These are phyloP conservation scores for Cladosporium sp. DNA, from an alignment of 2,329 filamentous ascomycete species.

Conservation along the genomic window DNA sequence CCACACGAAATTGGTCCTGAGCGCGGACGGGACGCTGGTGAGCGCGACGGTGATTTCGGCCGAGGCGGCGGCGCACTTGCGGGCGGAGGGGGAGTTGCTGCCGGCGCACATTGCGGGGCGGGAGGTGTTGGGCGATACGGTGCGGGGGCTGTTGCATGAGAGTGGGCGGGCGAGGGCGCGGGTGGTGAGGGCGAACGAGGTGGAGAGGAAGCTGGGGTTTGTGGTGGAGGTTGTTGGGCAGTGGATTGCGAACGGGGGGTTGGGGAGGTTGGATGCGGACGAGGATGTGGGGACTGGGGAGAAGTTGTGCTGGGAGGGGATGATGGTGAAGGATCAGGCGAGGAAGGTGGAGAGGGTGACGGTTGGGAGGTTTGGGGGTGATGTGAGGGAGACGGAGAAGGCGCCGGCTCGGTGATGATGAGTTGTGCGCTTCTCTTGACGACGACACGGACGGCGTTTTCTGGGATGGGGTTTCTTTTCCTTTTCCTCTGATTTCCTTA, in stretches of 20 bases:
- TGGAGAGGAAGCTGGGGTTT: constrained; percentile 69
- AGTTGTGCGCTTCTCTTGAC: background rate
- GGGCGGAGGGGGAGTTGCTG: constrained; percentile 53
- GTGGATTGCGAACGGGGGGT: constrained; percentile 63
- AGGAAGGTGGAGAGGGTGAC: constrained; percentile 42
- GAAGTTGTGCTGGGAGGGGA: constrained; percentile 38
- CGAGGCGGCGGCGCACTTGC: constrained; percentile 62
- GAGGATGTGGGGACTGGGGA: constrained; percentile 23
- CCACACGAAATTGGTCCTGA: constrained; percentile 77
- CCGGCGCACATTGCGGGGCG: constrained; percentile 64
- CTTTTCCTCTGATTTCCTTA: background rate
- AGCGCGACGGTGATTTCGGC: constrained; percentile 71
- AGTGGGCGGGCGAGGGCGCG: constrained; percentile 39
- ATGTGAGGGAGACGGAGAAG: constrained; percentile 20
- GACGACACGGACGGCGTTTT: background rate
- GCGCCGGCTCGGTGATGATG: background rate
- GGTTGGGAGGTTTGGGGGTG: constrained; percentile 44
- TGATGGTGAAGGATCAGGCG: constrained; percentile 38
- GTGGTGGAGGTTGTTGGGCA: constrained; percentile 61
- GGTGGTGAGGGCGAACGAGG: constrained; percentile 63
- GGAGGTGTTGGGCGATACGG: constrained; percentile 63
- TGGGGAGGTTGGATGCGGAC: constrained; percentile 46
- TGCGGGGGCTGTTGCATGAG: constrained; percentile 66
- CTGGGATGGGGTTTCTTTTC: background rate
- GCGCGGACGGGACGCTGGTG: constrained; percentile 66